Percentiles rank a stretch among this genome's conserved stretches.
These are phyloP conservation scores for Castanea mollissima DNA, from an alignment of 306 rosid genomes.

Conservation along the genomic window DNA sequence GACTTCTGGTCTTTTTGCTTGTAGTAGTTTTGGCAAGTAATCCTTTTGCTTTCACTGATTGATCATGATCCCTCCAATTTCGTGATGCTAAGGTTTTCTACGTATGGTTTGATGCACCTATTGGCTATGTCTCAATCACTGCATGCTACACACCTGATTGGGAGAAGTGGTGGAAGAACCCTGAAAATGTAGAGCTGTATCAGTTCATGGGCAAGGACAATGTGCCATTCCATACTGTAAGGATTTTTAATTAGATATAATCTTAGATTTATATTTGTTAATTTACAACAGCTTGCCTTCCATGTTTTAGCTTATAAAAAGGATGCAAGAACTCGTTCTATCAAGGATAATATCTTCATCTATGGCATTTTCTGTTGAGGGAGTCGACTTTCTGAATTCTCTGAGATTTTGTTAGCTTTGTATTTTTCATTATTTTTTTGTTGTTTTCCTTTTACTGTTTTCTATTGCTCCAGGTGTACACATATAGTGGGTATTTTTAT, in stretches of 20 bases:
- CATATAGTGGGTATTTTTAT: not conserved
- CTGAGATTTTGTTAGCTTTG: no score
- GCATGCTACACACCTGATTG: constrained; percentile 83
- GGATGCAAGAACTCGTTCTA: not conserved
- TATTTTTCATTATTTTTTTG: no score
- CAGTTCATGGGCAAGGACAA: constrained; percentile 99
- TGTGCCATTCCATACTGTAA: constrained; percentile 97
- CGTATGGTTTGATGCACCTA: constrained; percentile 99
- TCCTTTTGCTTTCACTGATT: not conserved
- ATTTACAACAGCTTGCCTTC: not conserved
- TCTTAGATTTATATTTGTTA: not conserved
- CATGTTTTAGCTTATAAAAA: not conserved
- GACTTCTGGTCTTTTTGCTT: not conserved
- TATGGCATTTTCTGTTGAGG: no score
- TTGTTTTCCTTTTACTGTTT: no score
- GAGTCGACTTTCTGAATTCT: no score
- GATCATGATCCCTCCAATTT: not conserved
- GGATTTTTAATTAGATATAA: constrained; percentile 19
- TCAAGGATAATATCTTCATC: not conserved
- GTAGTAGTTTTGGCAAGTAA: no score
- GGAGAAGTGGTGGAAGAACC: constrained; percentile 99
- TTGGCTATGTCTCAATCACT: constrained; percentile 91
- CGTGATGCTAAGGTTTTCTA: constrained; percentile 72
- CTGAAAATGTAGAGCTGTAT: constrained; percentile 85
- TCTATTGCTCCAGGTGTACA: no score